Evolutionary conservation across 2,329 filamentous ascomycete genomes (phyloP).

Genomic region (Claviceps humidiphila): DNA sequence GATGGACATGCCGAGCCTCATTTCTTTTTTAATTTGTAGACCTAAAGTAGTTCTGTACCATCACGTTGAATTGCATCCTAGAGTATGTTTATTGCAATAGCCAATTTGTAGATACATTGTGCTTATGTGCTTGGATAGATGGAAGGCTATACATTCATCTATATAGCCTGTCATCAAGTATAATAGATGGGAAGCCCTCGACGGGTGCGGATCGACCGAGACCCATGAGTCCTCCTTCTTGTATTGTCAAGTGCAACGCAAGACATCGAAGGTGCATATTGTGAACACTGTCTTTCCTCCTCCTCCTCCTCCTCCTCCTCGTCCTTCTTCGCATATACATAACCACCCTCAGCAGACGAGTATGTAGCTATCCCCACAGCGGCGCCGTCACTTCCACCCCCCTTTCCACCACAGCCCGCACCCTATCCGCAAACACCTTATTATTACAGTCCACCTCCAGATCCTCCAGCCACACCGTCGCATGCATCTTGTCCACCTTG

Average conservation of each 20-base stretch:
- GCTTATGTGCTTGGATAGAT: not conserved
- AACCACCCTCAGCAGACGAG: not conserved
- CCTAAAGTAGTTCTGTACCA: conserved; percentile 18
- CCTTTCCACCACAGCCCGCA: conserved; percentile 79
- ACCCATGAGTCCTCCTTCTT: not conserved
- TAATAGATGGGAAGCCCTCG: too few species aligned
- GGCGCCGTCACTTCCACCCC: conserved; percentile 78
- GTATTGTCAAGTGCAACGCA: not conserved
- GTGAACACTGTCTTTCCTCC: not conserved
- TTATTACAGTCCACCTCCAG: conserved; percentile 80
- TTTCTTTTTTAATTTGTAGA: conserved; percentile 17
- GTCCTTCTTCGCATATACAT: not conserved
- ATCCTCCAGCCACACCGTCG: conserved; percentile 83
- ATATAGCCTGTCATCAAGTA: too few species aligned
- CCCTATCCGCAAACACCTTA: conserved; percentile 65
- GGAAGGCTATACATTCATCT: not conserved
- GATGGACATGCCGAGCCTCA: conserved; percentile 5
- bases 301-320: not conserved
- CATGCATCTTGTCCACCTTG: conserved; percentile 74
- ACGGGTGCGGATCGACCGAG: not conserved
- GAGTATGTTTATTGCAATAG: not conserved
- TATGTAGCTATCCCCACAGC: conserved; percentile 44
- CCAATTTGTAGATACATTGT: not conserved
- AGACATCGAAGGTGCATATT: not conserved
- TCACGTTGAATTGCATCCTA: conserved; percentile 9